Evolutionary conservation across 768 basidiomycete genomes (phyloP).

Genomic region (Rhodosporidiobolus odoratus): DNA sequence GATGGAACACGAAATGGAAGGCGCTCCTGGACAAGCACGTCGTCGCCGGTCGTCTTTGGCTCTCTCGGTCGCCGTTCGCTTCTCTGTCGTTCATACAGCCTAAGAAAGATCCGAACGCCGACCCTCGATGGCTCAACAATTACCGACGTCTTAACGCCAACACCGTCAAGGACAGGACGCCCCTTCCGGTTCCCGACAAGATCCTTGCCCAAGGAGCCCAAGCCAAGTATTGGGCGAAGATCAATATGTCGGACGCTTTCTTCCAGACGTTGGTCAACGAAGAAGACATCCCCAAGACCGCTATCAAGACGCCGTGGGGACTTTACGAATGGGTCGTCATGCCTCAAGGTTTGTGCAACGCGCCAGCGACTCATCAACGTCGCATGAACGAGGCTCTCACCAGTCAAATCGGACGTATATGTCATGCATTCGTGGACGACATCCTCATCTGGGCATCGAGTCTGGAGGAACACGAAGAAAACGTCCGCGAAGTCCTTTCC

Average conservation of each 20-base stretch:
- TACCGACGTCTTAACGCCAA: conserved; percentile 12
- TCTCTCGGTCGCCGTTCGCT: conserved; percentile 10
- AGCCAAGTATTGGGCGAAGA: conserved; percentile 20
- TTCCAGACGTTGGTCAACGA: conserved; percentile 23
- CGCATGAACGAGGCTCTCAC: conserved; percentile 30
- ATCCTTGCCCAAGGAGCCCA: conserved; percentile 2
- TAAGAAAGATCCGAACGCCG: conserved; percentile 9
- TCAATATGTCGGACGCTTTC: conserved; percentile 33
- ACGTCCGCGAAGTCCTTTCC: conserved; percentile 46
- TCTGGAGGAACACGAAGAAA: conserved; percentile 46
- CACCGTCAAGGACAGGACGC: conserved; percentile 18
- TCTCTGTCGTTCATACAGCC: conserved; percentile 10
- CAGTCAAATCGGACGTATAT: background rate
- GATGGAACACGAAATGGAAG: conserved; percentile 7
- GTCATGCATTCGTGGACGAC: conserved; percentile 45
- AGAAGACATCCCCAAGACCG: conserved; percentile 34
- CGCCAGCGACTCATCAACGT: conserved; percentile 34
- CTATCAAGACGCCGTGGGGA: conserved; percentile 32
- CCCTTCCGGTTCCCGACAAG: conserved; percentile 18
- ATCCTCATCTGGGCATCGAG: conserved; percentile 50
- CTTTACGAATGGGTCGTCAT: conserved; percentile 31
- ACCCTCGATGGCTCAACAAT: conserved; percentile 19
- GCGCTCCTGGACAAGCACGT: conserved; percentile 7
- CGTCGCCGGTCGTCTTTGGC: conserved; percentile 6
- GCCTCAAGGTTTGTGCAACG: conserved; percentile 32